These are phyloP conservation scores for Mastigamoeba balamuthi DNA, from an alignment of 78 protist species.

Conservation along the genomic window DNA sequence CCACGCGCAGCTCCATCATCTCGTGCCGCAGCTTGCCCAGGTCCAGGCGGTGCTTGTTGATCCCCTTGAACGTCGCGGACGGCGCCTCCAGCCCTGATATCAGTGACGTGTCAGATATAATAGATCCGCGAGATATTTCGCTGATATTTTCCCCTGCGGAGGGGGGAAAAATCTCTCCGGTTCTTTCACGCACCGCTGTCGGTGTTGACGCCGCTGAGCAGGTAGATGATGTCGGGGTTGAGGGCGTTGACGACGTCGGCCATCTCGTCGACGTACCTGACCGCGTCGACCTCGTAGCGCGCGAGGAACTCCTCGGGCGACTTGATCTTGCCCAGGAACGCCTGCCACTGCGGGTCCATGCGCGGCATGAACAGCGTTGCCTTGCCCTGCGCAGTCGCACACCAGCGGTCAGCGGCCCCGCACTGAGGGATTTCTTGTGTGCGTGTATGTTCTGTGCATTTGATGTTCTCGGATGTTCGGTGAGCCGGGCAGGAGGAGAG, in stretches of 20 bases:
- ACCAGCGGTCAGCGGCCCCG: too few species aligned
- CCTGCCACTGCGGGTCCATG: slow-evolving; percentile 36
- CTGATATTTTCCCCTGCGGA: too few species aligned
- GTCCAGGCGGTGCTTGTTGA: slow-evolving; percentile 20
- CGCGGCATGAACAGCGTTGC: slow-evolving; percentile 21
- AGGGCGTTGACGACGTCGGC: neutral
- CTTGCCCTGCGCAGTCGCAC: neutral
- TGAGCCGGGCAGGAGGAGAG: too few species aligned
- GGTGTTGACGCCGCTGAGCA: slow-evolving; percentile 16
- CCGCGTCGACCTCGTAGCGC: slow-evolving; percentile 38
- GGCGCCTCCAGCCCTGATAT: neutral
- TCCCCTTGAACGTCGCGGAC: slow-evolving; percentile 11
- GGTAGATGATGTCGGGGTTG: slow-evolving; percentile 12
- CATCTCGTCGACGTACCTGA: slow-evolving; percentile 24
- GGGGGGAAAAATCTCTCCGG: too few species aligned
- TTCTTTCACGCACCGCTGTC: too few species aligned
- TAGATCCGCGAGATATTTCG: too few species aligned
- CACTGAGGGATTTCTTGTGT: too few species aligned
- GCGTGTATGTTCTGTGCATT: too few species aligned
- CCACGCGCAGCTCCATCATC: slow-evolving; percentile 47
- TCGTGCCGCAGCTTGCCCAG: neutral
- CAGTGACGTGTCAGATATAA: too few species aligned
- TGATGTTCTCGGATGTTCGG: too few species aligned
- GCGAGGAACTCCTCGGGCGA: slow-evolving; percentile 6
- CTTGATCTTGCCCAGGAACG: slow-evolving; percentile 44